Base-by-base conservation (phyloP, 2,329 filamentous ascomycete genomes). In the Drechslerella dactyloides region DNA sequence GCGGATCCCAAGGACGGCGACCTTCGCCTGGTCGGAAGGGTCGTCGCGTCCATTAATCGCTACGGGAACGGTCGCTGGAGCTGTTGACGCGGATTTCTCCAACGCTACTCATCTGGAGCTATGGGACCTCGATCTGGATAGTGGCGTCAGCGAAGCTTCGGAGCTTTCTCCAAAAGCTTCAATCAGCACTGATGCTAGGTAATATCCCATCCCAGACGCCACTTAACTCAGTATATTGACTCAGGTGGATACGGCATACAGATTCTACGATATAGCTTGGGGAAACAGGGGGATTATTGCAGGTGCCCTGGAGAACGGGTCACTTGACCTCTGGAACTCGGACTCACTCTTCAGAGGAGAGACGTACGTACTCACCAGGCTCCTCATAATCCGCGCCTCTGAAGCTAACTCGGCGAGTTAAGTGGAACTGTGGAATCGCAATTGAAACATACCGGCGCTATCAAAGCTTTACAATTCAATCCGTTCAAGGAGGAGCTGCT, bases 241-340 rank as follows among this genome's bases (percentile, higher is more conserved):
- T 30, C 60, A 46, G 53, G 63, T 58, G 46, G 54, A 69, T 40
- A 15, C 23, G 8, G 21, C 24, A 73, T 51, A 48, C 78, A 96
- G 94, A 78, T 99, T 99, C 81, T 94, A 97, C 80, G 94, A 97
- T 79, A 90, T 99, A 79, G 92, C 93, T 72, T 99, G 94, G 94
- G 89, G 91, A 64, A 88, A 90, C 13, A 86, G 87, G 76, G 94
- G 96, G 75, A 89, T 99, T 79, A 94, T 99, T 81, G 94, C 94
- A 59, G 94, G 93, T 79, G 94, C 91, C 74, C 85, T 97, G 74
- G 96, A 99, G 80, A 97, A 93, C 81, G 94, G 96, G 70, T 90
- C 91, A 42, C 85, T 99, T 75, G 90, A 96, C 78, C 83, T 99
- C 35, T 99, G 93, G 91, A 93, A 97, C 80, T 94, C 92, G 42